phyloP scores from a whole-genome alignment of 116 monocot genomes.

The Papilionanthe hybrid region DNA sequence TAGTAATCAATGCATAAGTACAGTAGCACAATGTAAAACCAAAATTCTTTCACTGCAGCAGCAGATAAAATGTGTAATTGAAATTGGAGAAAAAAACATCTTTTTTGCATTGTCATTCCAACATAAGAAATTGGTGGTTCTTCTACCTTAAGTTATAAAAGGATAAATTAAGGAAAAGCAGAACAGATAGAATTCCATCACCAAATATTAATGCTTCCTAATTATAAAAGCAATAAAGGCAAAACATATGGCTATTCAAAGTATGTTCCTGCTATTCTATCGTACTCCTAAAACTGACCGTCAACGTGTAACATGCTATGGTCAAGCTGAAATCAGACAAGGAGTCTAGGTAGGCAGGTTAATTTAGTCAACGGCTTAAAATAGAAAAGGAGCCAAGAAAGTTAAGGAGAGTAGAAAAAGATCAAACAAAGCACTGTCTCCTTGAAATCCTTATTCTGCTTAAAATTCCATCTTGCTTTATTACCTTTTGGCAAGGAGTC shows the following conservation, averaged over 20 bases:
- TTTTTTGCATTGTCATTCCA: neutral
- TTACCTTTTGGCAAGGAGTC: no score
- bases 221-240: neutral
- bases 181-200: neutral
- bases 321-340: no score
- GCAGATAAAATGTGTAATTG: neutral
- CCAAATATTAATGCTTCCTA: neutral
- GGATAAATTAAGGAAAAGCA: neutral
- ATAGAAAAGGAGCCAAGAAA: no score
- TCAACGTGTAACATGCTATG: no score
- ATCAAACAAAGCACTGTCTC: no score
- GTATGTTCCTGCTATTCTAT: neutral
- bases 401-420: no score
- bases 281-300: neutral
- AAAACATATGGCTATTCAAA: neutral
- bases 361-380: no score
- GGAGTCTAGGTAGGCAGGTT: no score
- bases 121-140: neutral
- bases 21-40: neutral
- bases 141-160: neutral
- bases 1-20: neutral
- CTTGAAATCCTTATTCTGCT: no score
- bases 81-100: neutral
- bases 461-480: no score
- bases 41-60: neutral